Conservation (phyloP, 805 yeast species). For the Ogataea ganodermae region DNA sequence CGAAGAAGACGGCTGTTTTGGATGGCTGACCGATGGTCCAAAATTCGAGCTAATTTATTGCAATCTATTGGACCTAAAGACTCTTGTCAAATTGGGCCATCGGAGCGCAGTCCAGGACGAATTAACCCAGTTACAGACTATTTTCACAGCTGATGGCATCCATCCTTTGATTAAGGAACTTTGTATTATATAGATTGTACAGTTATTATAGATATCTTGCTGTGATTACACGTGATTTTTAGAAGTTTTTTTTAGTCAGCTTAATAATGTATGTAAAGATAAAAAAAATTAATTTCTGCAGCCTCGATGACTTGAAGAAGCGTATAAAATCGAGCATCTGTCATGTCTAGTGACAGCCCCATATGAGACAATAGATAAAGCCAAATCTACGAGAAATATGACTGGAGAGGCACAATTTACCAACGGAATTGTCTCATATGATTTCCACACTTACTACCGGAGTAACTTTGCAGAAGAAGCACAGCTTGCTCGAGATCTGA, state of each 20-base stretch:
- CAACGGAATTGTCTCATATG: conserved; percentile 43
- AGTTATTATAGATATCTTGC: background rate
- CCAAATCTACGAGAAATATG: background rate
- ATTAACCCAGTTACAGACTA: background rate
- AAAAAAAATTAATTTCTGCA: background rate
- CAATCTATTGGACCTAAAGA: conserved; percentile 12
- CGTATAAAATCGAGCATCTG: too few species aligned
- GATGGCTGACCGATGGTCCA: conserved; percentile 30
- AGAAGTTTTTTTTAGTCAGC: background rate
- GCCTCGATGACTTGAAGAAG: too few species aligned
- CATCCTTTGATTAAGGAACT: conserved; percentile 23
- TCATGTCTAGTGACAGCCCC: too few species aligned
- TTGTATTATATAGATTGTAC: background rate
- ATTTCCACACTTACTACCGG: conserved; percentile 57
- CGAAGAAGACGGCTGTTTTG: conserved; percentile 33
- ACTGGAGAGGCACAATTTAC: conserved; percentile 1
- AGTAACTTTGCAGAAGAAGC: conserved; percentile 37
- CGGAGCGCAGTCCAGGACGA: background rate
- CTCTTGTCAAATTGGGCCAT: conserved; percentile 7
- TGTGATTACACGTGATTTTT: background rate
- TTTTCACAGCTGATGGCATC: conserved; percentile 1
- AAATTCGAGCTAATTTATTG: conserved; percentile 28
- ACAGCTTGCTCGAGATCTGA: conserved; percentile 32
- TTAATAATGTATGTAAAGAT: background rate
- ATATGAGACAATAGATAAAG: background rate